Percentiles rank a stretch among this genome's conserved stretches.
phyloP scores from a whole-genome alignment of 306 rosid genomes.

The Cicer bijugum region DNA sequence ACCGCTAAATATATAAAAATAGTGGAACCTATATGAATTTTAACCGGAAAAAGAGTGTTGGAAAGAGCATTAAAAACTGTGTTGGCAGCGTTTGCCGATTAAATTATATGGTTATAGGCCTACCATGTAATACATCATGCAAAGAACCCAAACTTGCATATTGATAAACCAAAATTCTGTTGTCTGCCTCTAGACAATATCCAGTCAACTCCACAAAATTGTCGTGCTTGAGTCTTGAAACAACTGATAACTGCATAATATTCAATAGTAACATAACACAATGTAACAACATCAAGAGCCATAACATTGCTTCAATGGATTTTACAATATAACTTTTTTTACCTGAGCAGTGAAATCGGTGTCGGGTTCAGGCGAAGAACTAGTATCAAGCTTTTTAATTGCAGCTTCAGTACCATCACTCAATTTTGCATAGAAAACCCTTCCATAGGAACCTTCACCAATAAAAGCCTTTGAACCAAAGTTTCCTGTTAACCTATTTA shows the following conservation, averaged over 20 bases:
- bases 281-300: constrained; percentile 4
- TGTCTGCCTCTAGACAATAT: constrained; percentile 81
- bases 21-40: background rate
- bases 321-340: constrained; percentile 14
- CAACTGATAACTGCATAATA: constrained; percentile 73
- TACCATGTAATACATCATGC: constrained; percentile 95
- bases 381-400: constrained; percentile 79
- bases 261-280: constrained; percentile 2
- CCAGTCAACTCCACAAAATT: constrained; percentile 88
- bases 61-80: background rate
- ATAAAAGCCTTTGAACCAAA: constrained; percentile 81
- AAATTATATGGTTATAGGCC: constrained; percentile 5
- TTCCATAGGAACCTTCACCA: constrained; percentile 97
- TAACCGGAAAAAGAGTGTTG: background rate
- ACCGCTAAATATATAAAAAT: no score
- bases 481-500: constrained; percentile 72
- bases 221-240: constrained; percentile 84
- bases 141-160: constrained; percentile 85
- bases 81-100: background rate
- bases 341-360: constrained; percentile 76
- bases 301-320: constrained; percentile 22
- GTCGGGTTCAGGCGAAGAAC: constrained; percentile 79
- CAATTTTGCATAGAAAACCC: constrained; percentile 76
- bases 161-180: constrained; percentile 80
- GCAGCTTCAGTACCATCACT: constrained; percentile 72